These are phyloP conservation scores for Didymella pinodella DNA, from an alignment of 2,329 filamentous ascomycete genomes.

Conservation along the genomic window DNA sequence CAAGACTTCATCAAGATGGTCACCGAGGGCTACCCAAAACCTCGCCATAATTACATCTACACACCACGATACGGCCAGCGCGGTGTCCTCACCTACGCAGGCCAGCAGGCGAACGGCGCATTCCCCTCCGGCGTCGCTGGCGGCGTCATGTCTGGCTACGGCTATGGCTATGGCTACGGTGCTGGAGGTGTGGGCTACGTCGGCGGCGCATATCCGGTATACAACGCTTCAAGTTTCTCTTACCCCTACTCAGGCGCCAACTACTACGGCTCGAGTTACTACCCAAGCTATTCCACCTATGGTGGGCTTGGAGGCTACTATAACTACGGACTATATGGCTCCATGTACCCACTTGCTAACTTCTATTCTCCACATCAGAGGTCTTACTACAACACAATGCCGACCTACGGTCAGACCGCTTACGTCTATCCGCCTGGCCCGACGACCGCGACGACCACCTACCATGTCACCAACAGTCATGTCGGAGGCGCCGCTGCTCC, in stretches of 20 bases:
- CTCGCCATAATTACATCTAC: conserved; percentile 46
- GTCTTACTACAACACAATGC: conserved; percentile 39
- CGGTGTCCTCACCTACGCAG: conserved; percentile 38
- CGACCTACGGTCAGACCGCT: conserved; percentile 33
- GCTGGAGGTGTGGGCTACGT: conserved; percentile 26
- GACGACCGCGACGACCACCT: conserved; percentile 33
- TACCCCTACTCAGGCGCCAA: conserved; percentile 28
- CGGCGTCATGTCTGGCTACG: conserved; percentile 23
- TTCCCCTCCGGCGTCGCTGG: conserved; percentile 32
- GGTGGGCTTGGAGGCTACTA: conserved; percentile 34
- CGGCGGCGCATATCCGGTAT: conserved; percentile 28
- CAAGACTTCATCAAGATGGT: conserved; percentile 5
- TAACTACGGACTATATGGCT: conserved; percentile 36
- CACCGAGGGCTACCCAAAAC: conserved; percentile 39
- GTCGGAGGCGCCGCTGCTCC: conserved; percentile 17
- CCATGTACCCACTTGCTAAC: conserved; percentile 47
- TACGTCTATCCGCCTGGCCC: conserved; percentile 37
- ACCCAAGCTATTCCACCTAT: conserved; percentile 26
- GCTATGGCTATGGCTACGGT: conserved; percentile 26
- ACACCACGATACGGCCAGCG: conserved; percentile 41
- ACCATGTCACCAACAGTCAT: conserved; percentile 38
- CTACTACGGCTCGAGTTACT: conserved; percentile 25
- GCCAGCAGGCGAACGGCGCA: conserved; percentile 41
- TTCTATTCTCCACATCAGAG: conserved; percentile 46
- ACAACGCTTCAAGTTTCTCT: conserved; percentile 31